Percentiles rank a stretch among this genome's conserved stretches.
Evolutionary conservation across 1,139 yeast species (phyloP).

Genomic region (Saccharomyces hybrid): DNA sequence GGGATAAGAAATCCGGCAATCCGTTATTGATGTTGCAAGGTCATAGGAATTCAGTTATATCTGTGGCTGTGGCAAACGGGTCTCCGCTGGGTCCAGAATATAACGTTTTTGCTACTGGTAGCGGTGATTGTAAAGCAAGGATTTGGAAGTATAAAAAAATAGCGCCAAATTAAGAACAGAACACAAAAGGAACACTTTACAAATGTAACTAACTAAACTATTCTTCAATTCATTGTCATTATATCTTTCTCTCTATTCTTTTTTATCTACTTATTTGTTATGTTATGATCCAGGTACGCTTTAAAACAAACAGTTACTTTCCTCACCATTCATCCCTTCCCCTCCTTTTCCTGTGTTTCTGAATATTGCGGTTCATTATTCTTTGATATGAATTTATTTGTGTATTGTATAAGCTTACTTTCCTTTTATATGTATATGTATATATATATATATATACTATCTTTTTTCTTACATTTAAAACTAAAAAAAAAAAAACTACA

Average conservation of each 20-base stretch:
- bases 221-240: conserved; percentile 1
- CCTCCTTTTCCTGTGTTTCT: neutral
- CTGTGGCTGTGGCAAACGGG: conserved; percentile 84
- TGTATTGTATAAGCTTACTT: neutral
- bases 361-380: neutral
- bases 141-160: conserved; percentile 62
- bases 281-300: neutral
- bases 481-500: neutral
- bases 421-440: neutral
- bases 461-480: neutral
- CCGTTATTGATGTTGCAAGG: conserved; percentile 95
- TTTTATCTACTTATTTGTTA: conserved; percentile 1
- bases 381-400: neutral
- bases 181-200: conserved; percentile 1
- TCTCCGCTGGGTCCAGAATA: conserved; percentile 48
- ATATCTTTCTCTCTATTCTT: neutral
- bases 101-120: conserved; percentile 89
- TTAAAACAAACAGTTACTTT: neutral
- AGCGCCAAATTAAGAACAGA: conserved; percentile 2
- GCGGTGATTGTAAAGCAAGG: conserved; percentile 96
- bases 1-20: conserved; percentile 92
- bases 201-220: neutral
- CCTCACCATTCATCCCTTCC: neutral
- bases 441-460: neutral
- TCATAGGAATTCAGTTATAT: conserved; percentile 90